Evolutionary conservation across 345 rosid genomes (phyloP).

Genomic region (Alliaria petiolata): DNA sequence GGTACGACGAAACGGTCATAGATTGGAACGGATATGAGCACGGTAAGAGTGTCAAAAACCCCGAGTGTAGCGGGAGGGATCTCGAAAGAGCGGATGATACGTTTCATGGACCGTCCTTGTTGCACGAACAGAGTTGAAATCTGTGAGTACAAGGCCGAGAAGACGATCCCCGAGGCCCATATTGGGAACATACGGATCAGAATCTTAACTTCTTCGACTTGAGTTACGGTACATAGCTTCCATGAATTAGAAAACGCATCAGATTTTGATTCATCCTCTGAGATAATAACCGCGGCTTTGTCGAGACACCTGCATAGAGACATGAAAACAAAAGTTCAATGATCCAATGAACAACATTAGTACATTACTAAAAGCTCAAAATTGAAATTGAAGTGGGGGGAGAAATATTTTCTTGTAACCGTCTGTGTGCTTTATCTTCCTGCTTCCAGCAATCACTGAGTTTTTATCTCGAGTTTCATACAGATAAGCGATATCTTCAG

Average conservation of each 20-base stretch:
- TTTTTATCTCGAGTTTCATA: too few species aligned
- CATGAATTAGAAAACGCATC: slow-evolving; percentile 49
- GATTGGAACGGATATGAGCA: slow-evolving; percentile 69
- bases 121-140: slow-evolving; percentile 79
- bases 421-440: too few species aligned
- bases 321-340: not conserved
- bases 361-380: not conserved
- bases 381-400: not conserved
- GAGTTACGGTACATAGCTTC: slow-evolving; percentile 77
- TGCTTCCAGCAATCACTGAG: too few species aligned
- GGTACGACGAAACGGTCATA: slow-evolving; percentile 71
- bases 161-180: slow-evolving; percentile 79
- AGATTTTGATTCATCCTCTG: slow-evolving; percentile 46
- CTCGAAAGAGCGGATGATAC: slow-evolving; percentile 54
- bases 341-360: not conserved
- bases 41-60: slow-evolving; percentile 57
- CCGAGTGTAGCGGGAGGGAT: slow-evolving; percentile 81
- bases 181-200: slow-evolving; percentile 83
- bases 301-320: slow-evolving; percentile 70
- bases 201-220: slow-evolving; percentile 84
- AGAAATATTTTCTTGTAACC: too few species aligned
- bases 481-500: too few species aligned
- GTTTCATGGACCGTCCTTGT: slow-evolving; percentile 80
- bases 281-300: slow-evolving; percentile 60
- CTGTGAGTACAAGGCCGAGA: slow-evolving; percentile 61